Evolutionary conservation across 202 grass and related monocot species (phyloP), one percentile per base, ranked within the genome.

Genomic region (Setaria italica): DNA sequence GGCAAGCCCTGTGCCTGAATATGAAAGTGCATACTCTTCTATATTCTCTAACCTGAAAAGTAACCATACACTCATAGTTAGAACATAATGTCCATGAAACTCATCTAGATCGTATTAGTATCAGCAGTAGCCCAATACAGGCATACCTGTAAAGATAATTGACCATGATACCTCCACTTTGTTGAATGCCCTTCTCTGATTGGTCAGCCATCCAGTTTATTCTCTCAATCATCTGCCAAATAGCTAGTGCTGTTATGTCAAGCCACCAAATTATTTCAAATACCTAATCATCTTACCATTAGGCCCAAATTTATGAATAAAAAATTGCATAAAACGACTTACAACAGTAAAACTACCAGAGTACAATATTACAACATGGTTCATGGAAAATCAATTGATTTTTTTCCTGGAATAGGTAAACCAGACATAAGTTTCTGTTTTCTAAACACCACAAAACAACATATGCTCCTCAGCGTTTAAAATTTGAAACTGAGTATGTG

Each of bases 151-250:
- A 99, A 73, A 95, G 79, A 88, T 95, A 99, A 94, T 99, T 99
- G 53, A 99, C 93, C 96, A 99, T 95, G 90, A 92, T 94, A 74
- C 96, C 93, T 75, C 88, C 96, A 77, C 96, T 99, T 92, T 99
- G 96, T 48, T 95, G 74, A 85, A 95, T 94, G 29, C 96, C 96
- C 79, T 99, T 99, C 68, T 92, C 90, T 54, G 96, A 99, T 67
- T 91, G 91, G 83, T 95, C 90, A 1, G 91, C 93, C 96, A 98
- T 89, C 93, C 96, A 99, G 74, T 99, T 99, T 91, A 99, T 91
- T 88, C 93, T 92, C 57, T 94, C 87, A 77, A 99, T 88, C 77
- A 92, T 91, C 90, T 99, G 86, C 42, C 87, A 81, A 55, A 70
- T 71, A 51, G 62, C 47, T 56, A 76, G 30, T 57, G 6, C 43